Evolutionary conservation across 2,329 filamentous ascomycete genomes (phyloP), one percentile per base, ranked within the genome.

Genomic region (Colletotrichum chrysophilum): DNA sequence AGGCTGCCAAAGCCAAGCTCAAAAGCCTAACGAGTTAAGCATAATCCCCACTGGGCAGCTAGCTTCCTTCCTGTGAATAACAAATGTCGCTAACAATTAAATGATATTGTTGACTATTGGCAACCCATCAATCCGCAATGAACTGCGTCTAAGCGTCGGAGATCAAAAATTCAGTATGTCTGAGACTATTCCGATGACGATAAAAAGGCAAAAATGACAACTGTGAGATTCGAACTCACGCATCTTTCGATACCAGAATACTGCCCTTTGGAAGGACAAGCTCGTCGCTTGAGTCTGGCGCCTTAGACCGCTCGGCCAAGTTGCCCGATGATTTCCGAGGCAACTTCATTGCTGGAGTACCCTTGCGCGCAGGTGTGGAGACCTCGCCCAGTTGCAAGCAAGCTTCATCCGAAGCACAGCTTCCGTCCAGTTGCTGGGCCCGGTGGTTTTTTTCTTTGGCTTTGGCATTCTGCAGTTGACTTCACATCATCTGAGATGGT

Each of bases 141-240:
- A 18, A 32, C 16, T n/a, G 28, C 58, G 6, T n/a, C 16, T 8
- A 3, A 26, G 26, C 18, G 3, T 61, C 28, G 7, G 1, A 9
- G 32, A 61, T 61, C 4, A 61, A 30, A 38, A 64, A 30, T 7
- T 18, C 4, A 1, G 1, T 28, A 16, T 16, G 4, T 10, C 3
- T 58, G 4, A 24, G 5, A 10, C 18, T 16, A 58, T 5, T 14
- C 30, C 16, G 30, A 21, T 14, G 18, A 8, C 30, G 14, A 18
- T 5, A 7, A 2, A 5, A 43, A 58, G 7, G 2, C 18, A 64
- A 55, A 70, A 71, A 21, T 75, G 73, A 75, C 38, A 75, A 75
- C 73, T 75, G 73, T 73, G 73, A 75, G 73, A 75, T 75, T 75
- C 73, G 73, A 75, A 75, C 73, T 75, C 73, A 75, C 73, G 73